Evolutionary conservation across 1,284 basidiomycete genomes (phyloP).

Genomic region (Caloboletus inedulis): DNA sequence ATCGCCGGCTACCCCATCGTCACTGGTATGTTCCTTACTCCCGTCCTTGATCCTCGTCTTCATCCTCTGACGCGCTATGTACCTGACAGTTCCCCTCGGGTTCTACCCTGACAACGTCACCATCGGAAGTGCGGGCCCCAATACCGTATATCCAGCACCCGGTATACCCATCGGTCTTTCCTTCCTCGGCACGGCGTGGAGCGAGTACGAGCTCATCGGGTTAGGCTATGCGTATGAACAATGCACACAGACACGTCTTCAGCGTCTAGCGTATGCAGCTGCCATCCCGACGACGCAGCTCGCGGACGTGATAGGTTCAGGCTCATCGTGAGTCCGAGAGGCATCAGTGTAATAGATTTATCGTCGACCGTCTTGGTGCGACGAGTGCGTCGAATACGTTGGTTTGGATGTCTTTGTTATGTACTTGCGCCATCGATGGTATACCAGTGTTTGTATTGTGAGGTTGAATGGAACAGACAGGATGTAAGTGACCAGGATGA

Average conservation of each 20-base stretch:
- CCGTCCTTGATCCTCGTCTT: not conserved
- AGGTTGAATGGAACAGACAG: conserved; percentile 28
- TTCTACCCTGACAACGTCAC: conserved; percentile 55
- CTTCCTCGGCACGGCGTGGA: conserved; percentile 62
- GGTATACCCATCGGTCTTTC: conserved; percentile 62
- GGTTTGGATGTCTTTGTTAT: not conserved
- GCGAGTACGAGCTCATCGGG: conserved; percentile 56
- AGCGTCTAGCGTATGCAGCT: conserved; percentile 48
- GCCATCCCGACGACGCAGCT: conserved; percentile 64
- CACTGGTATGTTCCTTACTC: conserved; percentile 37
- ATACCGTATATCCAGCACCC: conserved; percentile 51
- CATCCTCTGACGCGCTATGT: not conserved
- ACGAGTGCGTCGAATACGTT: not conserved
- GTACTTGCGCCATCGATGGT: not conserved
- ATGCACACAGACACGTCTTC: conserved; percentile 52
- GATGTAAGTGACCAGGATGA: no score
- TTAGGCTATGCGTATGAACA: conserved; percentile 68
- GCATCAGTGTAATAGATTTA: not conserved
- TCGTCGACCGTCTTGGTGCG: not conserved
- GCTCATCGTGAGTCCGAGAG: not conserved
- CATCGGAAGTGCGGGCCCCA: conserved; percentile 39
- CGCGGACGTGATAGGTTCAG: conserved; percentile 40
- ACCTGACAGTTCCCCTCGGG: conserved; percentile 50
- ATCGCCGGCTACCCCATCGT: conserved; percentile 61
- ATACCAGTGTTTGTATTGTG: not conserved